A percentile compares a stretch with the other conserved stretches of the same genome.
These are phyloP conservation scores for Colletotrichum salicis DNA, from an alignment of 2,329 filamentous ascomycete genomes.

Conservation along the genomic window DNA sequence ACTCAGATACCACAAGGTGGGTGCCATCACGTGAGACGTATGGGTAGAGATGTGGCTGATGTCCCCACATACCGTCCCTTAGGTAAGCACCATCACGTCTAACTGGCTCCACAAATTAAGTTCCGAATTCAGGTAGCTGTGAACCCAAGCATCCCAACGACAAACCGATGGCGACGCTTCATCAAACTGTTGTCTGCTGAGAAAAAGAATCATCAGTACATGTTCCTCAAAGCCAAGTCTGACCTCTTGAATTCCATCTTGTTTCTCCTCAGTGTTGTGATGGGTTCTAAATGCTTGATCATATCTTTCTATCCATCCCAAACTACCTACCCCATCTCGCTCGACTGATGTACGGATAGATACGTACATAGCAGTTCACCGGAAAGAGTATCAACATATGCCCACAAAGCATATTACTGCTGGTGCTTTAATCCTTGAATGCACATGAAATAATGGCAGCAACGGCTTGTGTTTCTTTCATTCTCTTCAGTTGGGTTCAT, in stretches of 20 bases:
- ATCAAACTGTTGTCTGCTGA: background rate
- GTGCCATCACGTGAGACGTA: background rate
- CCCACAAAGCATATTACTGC: no score
- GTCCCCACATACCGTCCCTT: background rate
- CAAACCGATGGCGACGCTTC: background rate
- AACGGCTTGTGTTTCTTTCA: no score
- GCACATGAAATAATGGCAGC: no score
- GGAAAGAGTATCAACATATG: no score
- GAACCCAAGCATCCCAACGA: background rate
- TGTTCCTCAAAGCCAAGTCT: background rate
- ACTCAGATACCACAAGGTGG: background rate
- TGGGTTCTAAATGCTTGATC: background rate
- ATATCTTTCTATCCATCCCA: background rate
- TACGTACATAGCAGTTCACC: no score
- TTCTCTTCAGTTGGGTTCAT: no score
- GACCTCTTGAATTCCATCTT: background rate
- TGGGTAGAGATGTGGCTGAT: slow-evolving; percentile 5
- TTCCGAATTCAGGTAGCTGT: slow-evolving; percentile 19
- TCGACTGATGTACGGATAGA: no score
- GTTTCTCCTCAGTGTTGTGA: fast-evolving
- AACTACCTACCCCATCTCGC: no score
- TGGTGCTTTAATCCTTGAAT: no score
- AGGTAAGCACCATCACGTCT: no score
- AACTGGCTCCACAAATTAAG: background rate
- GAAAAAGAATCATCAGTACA: background rate